Evolutionary conservation across 129 eudicot genomes (phyloP), one percentile per base, ranked within the genome.

Genomic region (Saposhnikovia divaricata): DNA sequence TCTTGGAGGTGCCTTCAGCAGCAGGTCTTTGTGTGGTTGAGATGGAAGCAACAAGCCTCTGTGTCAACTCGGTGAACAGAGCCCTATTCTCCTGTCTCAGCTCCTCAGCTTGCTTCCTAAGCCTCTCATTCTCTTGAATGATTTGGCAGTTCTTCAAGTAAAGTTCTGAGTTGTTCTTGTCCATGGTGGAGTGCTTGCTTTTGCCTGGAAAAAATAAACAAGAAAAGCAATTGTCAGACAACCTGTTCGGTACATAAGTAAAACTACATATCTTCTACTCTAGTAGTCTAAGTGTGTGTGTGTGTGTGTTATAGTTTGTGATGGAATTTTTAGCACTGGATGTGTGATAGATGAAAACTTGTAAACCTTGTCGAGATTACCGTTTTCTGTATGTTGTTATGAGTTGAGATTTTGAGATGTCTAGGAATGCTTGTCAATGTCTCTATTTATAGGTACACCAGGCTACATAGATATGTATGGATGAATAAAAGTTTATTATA

Each of bases 21-120:
- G 81, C 55, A 28, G 70, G 80, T 23, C 5, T 51, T 18, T 45
- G 72, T 38, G 84, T 73, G 74, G 40, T 68, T 57, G 82, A 57
- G 6, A 76, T 81, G 55, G 87, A 84, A n/a, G 82, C 87, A 19
- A 81, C 6, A 44, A 82, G 84, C 77, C 77, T 85, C 83, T 81
- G 82, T 81, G 80, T 91, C 80, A 89, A 51, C 85, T 86, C 87
- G 2, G 87, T 71, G 23, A 86, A 48, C 78, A 91, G 86, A 47
- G 86, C 89, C 85, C 83, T 89, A 19, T 93, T 93, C 89, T 93
- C 96, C 79, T 86, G 81, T 85, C 83, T 83, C 82, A 91, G 83
- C 42, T 70, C 59, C 71, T 80, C 84, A 55, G 95, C 95, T 84
- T 78, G 86, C 88, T 79, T 89, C 83, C 91, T 78, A 31, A 91